phyloP scores from a whole-genome alignment of 129 eudicot species.

The Flaveria trinervia region DNA sequence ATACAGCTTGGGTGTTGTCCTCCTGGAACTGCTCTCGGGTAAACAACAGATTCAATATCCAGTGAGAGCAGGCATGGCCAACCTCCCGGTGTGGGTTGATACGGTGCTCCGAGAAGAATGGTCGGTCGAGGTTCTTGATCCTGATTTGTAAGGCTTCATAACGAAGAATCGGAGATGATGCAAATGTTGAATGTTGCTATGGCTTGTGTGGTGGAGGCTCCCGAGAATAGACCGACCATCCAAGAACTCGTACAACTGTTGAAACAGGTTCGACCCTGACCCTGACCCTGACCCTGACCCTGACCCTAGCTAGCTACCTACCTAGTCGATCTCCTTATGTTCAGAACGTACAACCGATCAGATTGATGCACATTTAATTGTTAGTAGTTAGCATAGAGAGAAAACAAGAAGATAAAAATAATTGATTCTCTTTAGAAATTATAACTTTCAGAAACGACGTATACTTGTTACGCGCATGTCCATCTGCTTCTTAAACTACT shows the following conservation, averaged over 20 bases:
- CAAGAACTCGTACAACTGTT: conserved; percentile 60
- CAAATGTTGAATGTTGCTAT: conserved; percentile 74
- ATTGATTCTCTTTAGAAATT: background rate
- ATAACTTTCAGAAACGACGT: no score
- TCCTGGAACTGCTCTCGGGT: conserved; percentile 71
- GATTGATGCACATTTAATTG: background rate
- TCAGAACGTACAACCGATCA: no score
- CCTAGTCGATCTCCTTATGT: conserved; percentile 40
- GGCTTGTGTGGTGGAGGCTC: conserved; percentile 59
- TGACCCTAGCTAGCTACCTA: background rate
- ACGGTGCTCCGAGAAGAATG: conserved; percentile 75
- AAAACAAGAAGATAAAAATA: background rate
- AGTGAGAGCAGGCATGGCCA: conserved; percentile 50
- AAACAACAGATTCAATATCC: conserved; percentile 71
- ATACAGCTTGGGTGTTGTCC: conserved; percentile 74
- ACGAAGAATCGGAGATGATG: conserved; percentile 74
- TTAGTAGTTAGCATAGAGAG: background rate
- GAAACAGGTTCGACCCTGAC: conserved; percentile 51
- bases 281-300: no score
- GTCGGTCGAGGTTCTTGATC: conserved; percentile 77
- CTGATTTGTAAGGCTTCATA: conserved; percentile 52
- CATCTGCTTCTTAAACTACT: background rate
- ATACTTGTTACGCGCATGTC: background rate
- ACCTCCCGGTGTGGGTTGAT: conserved; percentile 76
- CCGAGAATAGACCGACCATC: conserved; percentile 64